phyloP scores from a whole-genome alignment of 768 basidiomycete species.

The Pleurotus cornucopiae region DNA sequence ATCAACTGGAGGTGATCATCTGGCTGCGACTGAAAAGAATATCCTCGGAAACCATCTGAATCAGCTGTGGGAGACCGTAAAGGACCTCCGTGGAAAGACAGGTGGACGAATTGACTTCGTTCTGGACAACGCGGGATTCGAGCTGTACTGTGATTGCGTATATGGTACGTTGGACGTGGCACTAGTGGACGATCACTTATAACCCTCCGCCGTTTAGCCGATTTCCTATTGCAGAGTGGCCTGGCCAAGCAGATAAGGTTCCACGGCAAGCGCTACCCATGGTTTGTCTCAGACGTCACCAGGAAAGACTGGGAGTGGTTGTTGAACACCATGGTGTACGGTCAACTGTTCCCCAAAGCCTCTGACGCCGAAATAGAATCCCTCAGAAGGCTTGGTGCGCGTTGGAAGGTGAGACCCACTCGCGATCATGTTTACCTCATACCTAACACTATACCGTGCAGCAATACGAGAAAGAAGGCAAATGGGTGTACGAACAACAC shows the following conservation, averaged over 20 bases:
- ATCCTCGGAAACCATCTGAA: conserved; percentile 84
- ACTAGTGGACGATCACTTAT: neutral
- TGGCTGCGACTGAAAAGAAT: conserved; percentile 95
- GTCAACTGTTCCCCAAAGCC: conserved; percentile 86
- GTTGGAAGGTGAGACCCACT: conserved; percentile 73
- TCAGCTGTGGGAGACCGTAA: conserved; percentile 71
- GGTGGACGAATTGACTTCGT: conserved; percentile 78
- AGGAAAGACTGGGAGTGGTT: conserved; percentile 95
- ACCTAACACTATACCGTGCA: conserved; percentile 21
- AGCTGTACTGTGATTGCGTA: conserved; percentile 83
- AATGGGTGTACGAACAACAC: conserved; percentile 93
- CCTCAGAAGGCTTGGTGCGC: conserved; percentile 68
- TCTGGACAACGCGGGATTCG: conserved; percentile 86
- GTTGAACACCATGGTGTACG: conserved; percentile 82
- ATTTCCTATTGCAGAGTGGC: conserved; percentile 90
- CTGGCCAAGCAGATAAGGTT: conserved; percentile 82
- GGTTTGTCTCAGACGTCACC: conserved; percentile 94
- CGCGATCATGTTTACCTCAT: neutral
- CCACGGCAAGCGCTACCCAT: conserved; percentile 94
- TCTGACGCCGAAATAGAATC: conserved; percentile 79
- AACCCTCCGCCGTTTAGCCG: conserved; percentile 46
- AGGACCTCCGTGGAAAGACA: conserved; percentile 62
- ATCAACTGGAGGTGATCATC: conserved; percentile 91
- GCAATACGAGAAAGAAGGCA: conserved; percentile 91
- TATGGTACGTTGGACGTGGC: conserved; percentile 50